Conservation (phyloP, 2,329 filamentous ascomycete species). For the Calycina marina region DNA sequence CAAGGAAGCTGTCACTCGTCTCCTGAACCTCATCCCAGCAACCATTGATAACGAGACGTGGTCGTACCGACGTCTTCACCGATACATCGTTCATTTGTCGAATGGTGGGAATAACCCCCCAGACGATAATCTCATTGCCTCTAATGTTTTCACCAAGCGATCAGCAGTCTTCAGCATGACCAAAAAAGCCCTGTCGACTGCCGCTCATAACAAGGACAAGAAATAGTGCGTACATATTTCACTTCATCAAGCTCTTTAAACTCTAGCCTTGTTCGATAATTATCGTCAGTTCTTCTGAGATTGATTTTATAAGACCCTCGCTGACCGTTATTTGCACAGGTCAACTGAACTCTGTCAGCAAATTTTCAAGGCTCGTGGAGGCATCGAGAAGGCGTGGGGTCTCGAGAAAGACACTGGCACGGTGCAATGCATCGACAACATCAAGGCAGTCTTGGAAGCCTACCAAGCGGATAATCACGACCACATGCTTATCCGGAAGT, state of each 20-base stretch:
- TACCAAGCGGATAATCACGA: neutral
- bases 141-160: slow-evolving; percentile 12
- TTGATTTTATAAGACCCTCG: too few species aligned
- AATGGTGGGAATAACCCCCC: slow-evolving; percentile 5
- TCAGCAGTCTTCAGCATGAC: slow-evolving; percentile 11
- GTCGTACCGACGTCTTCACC: slow-evolving; percentile 11
- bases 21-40: slow-evolving; percentile 7
- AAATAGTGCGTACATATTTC: too few species aligned
- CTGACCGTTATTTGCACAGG: too few species aligned
- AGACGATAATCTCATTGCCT: slow-evolving; percentile 10
- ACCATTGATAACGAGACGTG: slow-evolving; percentile 7
- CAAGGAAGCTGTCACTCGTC: neutral
- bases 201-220: neutral
- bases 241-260: too few species aligned
- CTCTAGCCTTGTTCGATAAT: too few species aligned
- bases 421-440: neutral
- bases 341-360: neutral
- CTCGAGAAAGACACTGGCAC: neutral
- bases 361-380: neutral
- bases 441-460: neutral
- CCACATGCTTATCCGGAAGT: neutral
- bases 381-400: neutral
- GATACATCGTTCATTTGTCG: slow-evolving; percentile 10
- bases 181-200: neutral
- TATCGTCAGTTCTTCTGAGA: too few species aligned